Evolutionary conservation across 2,329 filamentous ascomycete genomes (phyloP).

Genomic region (Sporothrix variecibatus): DNA sequence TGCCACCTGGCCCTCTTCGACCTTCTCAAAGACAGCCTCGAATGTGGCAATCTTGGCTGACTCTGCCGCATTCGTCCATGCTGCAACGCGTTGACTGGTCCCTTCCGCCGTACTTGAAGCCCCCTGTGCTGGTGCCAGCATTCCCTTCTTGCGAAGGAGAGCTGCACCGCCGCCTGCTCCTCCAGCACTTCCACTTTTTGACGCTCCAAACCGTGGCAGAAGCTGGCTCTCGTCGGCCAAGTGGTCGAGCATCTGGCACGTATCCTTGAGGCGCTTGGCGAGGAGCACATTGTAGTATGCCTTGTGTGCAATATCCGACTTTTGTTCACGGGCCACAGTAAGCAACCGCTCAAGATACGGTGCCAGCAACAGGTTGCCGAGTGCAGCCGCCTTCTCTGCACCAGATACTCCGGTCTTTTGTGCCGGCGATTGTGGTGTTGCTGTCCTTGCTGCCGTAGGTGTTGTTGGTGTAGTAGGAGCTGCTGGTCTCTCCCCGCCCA

Average conservation of each 20-base stretch:
- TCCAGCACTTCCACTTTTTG: constrained; percentile 30
- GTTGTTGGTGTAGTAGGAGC: not conserved
- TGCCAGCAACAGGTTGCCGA: constrained; percentile 49
- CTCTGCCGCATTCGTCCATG: constrained; percentile 63
- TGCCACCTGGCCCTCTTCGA: constrained; percentile 60
- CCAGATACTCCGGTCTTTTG: not conserved
- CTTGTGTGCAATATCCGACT: constrained; percentile 58
- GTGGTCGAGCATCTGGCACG: constrained; percentile 52
- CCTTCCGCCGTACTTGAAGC: constrained; percentile 45
- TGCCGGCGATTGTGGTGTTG: constrained; percentile 19
- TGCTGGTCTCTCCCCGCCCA: not conserved
- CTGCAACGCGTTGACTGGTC: constrained; percentile 47
- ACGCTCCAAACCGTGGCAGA: constrained; percentile 54
- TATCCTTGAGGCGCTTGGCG: constrained; percentile 53
- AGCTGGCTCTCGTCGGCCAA: constrained; percentile 65
- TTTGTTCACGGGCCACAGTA: constrained; percentile 57
- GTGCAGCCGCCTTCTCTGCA: not conserved
- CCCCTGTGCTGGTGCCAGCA: constrained; percentile 41
- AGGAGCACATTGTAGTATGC: constrained; percentile 56
- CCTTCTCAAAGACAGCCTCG: constrained; percentile 59
- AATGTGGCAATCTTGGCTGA: constrained; percentile 61
- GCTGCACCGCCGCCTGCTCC: not conserved
- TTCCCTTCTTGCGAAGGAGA: constrained; percentile 39
- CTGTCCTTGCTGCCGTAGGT: not conserved
- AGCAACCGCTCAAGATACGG: constrained; percentile 60